Conservation (phyloP, 805 yeast genomes). For the Metschnikowia bowlesiae region DNA sequence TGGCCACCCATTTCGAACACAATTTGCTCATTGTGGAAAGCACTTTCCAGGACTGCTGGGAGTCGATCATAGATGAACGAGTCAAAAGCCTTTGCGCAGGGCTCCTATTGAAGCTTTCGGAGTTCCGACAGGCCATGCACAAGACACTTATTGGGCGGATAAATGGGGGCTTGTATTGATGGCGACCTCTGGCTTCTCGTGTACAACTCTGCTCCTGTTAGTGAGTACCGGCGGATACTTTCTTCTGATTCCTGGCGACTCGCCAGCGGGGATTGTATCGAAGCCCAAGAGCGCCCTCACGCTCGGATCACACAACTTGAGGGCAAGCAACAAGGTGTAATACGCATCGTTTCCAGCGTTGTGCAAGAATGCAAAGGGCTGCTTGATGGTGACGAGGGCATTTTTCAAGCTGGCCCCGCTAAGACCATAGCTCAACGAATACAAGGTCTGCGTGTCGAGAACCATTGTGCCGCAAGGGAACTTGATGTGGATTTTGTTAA, state of each 20-base stretch:
- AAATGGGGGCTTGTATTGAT: conserved; percentile 17
- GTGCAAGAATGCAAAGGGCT: conserved; percentile 23
- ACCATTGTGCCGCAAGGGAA: conserved; percentile 2
- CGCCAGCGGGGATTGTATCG: conserved; percentile 1
- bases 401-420: conserved; percentile 21
- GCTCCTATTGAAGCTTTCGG: conserved; percentile 27
- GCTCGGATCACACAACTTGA: conserved; percentile 23
- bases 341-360: conserved; percentile 29
- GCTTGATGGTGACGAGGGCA: conserved; percentile 15
- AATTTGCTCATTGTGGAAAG: conserved; percentile 17
- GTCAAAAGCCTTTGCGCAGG: conserved; percentile 40
- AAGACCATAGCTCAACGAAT: conserved; percentile 10
- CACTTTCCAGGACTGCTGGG: conserved; percentile 32
- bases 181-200: background rate
- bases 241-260: background rate
- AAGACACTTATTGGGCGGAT: conserved; percentile 28
- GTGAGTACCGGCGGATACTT: background rate
- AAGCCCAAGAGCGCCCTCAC: conserved; percentile 4
- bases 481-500: conserved; percentile 7
- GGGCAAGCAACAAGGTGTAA: conserved; percentile 22
- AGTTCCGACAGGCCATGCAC: conserved; percentile 22
- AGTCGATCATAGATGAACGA: conserved; percentile 31
- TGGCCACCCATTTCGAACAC: conserved; percentile 21
- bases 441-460: conserved; percentile 19
- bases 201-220: conserved; percentile 1